phyloP scores from a whole-genome alignment of 2,329 filamentous ascomycete species.

The Mycosphaerella arachidis region DNA sequence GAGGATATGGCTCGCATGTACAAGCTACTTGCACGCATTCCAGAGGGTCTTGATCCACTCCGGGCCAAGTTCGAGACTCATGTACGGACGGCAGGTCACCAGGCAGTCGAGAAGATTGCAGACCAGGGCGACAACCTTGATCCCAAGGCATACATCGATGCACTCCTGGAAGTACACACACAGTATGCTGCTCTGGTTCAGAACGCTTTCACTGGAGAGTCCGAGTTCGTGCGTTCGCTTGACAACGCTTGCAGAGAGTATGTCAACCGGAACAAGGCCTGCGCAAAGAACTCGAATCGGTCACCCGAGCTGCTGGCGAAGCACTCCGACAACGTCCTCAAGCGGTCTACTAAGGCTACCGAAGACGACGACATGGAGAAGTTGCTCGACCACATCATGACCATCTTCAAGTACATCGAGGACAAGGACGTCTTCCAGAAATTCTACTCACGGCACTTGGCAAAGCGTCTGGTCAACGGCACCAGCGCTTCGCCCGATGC shows the following conservation, averaged over 20 bases:
- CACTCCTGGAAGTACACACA: slow-evolving; percentile 86
- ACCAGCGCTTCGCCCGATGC: slow-evolving; percentile 96
- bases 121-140: slow-evolving; percentile 85
- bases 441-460: slow-evolving; percentile 96
- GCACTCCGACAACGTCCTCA: slow-evolving; percentile 87
- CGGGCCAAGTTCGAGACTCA: slow-evolving; percentile 85
- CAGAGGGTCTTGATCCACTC: slow-evolving; percentile 84
- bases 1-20: slow-evolving; percentile 98
- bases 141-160: slow-evolving; percentile 71
- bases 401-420: slow-evolving; percentile 99
- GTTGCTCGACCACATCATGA: slow-evolving; percentile 90
- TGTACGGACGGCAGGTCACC: slow-evolving; percentile 81
- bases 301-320: slow-evolving; percentile 93
- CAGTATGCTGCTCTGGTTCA: slow-evolving; percentile 90
- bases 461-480: slow-evolving; percentile 87
- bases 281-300: slow-evolving; percentile 86
- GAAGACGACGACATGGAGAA: slow-evolving; percentile 93
- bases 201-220: slow-evolving; percentile 87
- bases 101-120: slow-evolving; percentile 86
- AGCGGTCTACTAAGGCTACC: slow-evolving; percentile 86
- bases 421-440: slow-evolving; percentile 99
- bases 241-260: slow-evolving; percentile 98
- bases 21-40: slow-evolving; percentile 79
- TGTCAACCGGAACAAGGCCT: slow-evolving; percentile 95
- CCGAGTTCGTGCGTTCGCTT: slow-evolving; percentile 90